Conservation (phyloP, 2,329 filamentous ascomycete species). For the Beauveria asiatica region DNA sequence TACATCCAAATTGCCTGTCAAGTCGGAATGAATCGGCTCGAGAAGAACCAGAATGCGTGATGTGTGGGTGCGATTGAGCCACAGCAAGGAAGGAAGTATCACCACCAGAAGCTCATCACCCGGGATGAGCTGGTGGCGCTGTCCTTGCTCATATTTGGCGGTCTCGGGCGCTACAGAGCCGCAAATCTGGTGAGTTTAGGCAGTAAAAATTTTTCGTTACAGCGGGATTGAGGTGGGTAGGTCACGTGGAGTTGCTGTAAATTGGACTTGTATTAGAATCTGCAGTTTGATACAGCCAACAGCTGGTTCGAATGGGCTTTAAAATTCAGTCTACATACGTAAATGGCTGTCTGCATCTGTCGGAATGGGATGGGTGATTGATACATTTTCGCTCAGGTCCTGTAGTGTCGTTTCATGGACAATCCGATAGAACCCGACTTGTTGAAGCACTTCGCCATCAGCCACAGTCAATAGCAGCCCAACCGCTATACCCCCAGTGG, state of each 20-base stretch:
- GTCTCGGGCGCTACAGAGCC: not conserved
- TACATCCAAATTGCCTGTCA: not conserved
- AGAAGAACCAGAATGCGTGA: not conserved
- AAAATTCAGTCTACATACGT: not conserved
- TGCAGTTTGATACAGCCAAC: not conserved
- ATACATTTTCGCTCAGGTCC: not conserved
- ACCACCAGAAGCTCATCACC: not conserved
- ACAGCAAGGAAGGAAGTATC: not conserved
- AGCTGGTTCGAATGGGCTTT: not conserved
- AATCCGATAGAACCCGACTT: slow-evolving; percentile 7
- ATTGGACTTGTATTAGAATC: not conserved
- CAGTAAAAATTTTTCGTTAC: slow-evolving; percentile 1
- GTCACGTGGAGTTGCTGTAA: not conserved
- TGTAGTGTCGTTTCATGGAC: not conserved
- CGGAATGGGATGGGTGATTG: not conserved
- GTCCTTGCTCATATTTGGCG: not conserved
- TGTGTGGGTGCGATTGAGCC: slow-evolving; percentile 6
- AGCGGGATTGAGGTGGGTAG: not conserved
- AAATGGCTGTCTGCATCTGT: not conserved
- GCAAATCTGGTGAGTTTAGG: not conserved
- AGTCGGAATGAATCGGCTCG: not conserved
- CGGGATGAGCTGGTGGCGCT: not conserved
- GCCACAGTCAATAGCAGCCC: not conserved
- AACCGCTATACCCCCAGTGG: not conserved
- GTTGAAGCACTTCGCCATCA: not conserved